Evolutionary conservation across 352 stramenopile genomes (phyloP).

Genomic region (Peronosclerospora sorghi): DNA sequence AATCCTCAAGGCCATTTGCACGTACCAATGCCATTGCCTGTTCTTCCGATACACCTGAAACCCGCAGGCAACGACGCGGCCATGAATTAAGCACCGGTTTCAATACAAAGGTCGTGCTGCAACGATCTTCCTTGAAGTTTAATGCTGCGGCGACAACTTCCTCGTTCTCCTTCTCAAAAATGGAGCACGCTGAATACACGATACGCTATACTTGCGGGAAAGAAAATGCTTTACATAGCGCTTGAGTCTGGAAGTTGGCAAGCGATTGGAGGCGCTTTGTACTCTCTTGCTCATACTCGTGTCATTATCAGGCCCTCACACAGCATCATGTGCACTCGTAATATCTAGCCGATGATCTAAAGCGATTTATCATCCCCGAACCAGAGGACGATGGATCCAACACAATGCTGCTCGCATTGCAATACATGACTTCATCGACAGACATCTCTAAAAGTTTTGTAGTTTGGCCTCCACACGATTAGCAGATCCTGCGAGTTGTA

Average conservation of each 20-base stretch:
- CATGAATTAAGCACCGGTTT: conserved; percentile 57
- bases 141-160: conserved; percentile 87
- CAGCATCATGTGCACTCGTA: conserved; percentile 45
- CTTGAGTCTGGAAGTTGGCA: conserved; percentile 91
- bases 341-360: conserved; percentile 88
- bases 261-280: conserved; percentile 85
- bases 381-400: conserved; percentile 95
- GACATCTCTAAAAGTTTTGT: conserved; percentile 92
- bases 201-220: conserved; percentile 91
- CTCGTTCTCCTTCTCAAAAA: conserved; percentile 95
- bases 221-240: conserved; percentile 88
- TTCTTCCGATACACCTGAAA: conserved; percentile 41
- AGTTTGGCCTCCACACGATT: conserved; percentile 71
- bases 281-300: conserved; percentile 36
- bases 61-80: conserved; percentile 51
- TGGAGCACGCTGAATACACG: conserved; percentile 95
- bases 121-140: conserved; percentile 34
- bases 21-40: conserved; percentile 83
- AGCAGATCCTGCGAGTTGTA: conserved; percentile 72
- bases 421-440: conserved; percentile 59
- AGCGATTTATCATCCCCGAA: conserved; percentile 90
- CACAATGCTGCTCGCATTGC: conserved; percentile 87
- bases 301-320: conserved; percentile 21
- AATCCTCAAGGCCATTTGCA: conserved; percentile 86
- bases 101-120: conserved; percentile 50